These are phyloP conservation scores for Kuraishia capsulata DNA, from an alignment of 805 yeast genomes.

Conservation along the genomic window DNA sequence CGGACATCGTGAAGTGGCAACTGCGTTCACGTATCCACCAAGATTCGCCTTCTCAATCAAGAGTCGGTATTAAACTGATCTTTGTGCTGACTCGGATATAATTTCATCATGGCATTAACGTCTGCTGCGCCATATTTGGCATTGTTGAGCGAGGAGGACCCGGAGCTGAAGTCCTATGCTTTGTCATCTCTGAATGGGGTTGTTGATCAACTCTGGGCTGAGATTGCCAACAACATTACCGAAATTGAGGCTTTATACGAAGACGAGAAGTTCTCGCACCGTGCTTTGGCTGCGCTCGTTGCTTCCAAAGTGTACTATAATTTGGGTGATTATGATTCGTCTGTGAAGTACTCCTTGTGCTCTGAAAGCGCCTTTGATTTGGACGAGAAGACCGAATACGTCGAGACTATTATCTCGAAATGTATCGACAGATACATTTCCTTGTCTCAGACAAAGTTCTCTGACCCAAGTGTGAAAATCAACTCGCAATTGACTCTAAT, in stretches of 20 bases:
- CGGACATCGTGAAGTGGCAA: no score
- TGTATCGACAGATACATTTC: constrained; percentile 79
- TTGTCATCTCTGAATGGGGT: constrained; percentile 68
- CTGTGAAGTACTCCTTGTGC: constrained; percentile 80
- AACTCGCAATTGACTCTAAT: constrained; percentile 59
- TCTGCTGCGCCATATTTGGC: constrained; percentile 92
- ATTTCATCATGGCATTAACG: constrained; percentile 21
- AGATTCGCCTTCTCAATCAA: no score
- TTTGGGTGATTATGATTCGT: constrained; percentile 86
- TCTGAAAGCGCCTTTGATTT: constrained; percentile 78
- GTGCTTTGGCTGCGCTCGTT: constrained; percentile 81
- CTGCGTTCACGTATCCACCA: no score
- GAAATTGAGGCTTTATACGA: constrained; percentile 90
- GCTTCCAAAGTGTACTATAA: constrained; percentile 88
- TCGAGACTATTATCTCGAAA: constrained; percentile 88
- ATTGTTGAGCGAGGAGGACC: constrained; percentile 75
- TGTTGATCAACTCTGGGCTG: constrained; percentile 95
- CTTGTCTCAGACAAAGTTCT: constrained; percentile 41
- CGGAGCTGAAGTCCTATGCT: constrained; percentile 72
- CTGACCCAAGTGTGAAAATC: constrained; percentile 23
- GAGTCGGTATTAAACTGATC: no score
- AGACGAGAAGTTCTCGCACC: constrained; percentile 66
- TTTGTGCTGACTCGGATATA: no score
- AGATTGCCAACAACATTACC: constrained; percentile 81
- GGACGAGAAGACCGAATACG: constrained; percentile 70